phyloP scores from a whole-genome alignment of 768 basidiomycete genomes.

The Russula compacta region DNA sequence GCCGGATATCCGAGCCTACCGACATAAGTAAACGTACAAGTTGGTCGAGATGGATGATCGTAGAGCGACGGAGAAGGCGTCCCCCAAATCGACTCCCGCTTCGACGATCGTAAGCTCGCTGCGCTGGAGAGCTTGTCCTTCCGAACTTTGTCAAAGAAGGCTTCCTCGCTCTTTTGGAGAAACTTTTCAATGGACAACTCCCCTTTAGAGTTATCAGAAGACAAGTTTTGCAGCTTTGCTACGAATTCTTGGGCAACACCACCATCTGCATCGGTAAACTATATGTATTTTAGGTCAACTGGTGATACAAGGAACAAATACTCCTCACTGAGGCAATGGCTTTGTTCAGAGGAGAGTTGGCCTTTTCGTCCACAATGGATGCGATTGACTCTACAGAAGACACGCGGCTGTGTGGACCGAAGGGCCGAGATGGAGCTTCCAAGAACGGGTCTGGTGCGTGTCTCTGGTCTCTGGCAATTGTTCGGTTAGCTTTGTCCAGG shows the following conservation, averaged over 20 bases:
- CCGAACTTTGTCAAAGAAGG: constrained; percentile 84
- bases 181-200: constrained; percentile 90
- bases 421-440: constrained; percentile 66
- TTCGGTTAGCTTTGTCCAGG: constrained; percentile 74
- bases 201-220: constrained; percentile 80
- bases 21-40: constrained; percentile 43
- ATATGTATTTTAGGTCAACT: constrained; percentile 4
- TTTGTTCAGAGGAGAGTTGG: constrained; percentile 86
- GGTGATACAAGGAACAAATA: neutral
- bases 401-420: constrained; percentile 69
- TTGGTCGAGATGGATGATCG: constrained; percentile 55
- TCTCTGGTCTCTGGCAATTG: constrained; percentile 72
- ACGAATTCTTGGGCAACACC: constrained; percentile 87
- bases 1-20: constrained; percentile 21
- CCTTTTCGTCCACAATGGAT: constrained; percentile 86
- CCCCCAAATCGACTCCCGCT: constrained; percentile 77
- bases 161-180: constrained; percentile 85
- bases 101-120: constrained; percentile 67
- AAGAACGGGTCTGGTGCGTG: constrained; percentile 83
- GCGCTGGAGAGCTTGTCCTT: constrained; percentile 82
- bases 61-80: constrained; percentile 49
- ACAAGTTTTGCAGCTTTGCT: constrained; percentile 68
- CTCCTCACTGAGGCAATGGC: constrained; percentile 72
- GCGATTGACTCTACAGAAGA: constrained; percentile 89
- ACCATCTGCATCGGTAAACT: constrained; percentile 93